Evolutionary conservation across 2,329 filamentous ascomycete species (phyloP), one percentile per base, ranked within the genome.

Genomic region (Alternaria viburni): DNA sequence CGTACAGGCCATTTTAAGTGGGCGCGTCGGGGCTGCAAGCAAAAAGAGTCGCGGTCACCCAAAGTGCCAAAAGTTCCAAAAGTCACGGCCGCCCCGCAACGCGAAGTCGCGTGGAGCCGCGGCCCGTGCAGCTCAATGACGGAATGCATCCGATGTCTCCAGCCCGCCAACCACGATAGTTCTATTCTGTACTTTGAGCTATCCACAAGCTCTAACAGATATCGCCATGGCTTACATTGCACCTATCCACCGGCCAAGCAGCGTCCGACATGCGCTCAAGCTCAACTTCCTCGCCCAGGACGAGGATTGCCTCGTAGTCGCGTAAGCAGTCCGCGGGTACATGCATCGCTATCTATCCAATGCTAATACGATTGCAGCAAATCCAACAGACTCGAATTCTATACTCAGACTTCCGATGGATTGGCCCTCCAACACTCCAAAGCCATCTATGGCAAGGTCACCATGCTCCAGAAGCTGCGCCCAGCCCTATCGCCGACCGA

Each of bases 171-270:
- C 50, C 49, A 50, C 57, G 52, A 50, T 51, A 51, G 44, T 59
- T 36, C 17, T 28, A 13, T 49, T 17, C 30, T 49, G n/a, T 45
- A 19, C 46, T 57, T 43, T 30, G 25, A 26, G 21, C 12, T 13
- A 26, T 54, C 15, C 30, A n/a, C 30, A 45, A 65, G 69, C 32
- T 36, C 15, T n/a, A n/a, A n/a, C 4, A 36, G 32, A 36, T 36
- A 36, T 36, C 32, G 32, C 43, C 63, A 99, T 99, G 96, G 92
- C 96, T 56, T 99, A 98, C 80, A 85, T 99, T 74, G 93, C 93
- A 65, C 94, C 96, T 43, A 96, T 99, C 61, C 96, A 99, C 80
- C 88, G 90, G 73, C 91, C 96, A 23, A 97, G 93, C 79, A 97
- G 93, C 83, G 90, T 97, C 68, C 90, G 94, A 59, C 92, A 97